These are phyloP conservation scores for Rubia occidens DNA, from an alignment of 305 asterid species.

Conservation along the genomic window DNA sequence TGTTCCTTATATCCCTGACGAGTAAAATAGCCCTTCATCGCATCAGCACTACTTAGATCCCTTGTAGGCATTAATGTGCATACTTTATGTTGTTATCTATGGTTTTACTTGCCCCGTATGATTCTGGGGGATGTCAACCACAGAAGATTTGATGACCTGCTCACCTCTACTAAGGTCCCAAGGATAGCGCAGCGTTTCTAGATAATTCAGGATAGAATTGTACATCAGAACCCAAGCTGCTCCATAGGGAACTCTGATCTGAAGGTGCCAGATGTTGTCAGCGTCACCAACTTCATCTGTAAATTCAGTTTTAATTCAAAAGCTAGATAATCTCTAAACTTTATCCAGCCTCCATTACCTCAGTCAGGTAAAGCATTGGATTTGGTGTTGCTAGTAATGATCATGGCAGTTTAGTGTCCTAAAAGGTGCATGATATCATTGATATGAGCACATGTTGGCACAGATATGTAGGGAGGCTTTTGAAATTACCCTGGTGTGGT, in stretches of 20 bases:
- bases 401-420: background rate
- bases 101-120: background rate
- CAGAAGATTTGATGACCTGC: background rate
- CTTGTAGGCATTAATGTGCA: background rate
- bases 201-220: background rate
- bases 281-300: background rate
- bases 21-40: slow-evolving; percentile 18
- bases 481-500: too few relatives aligned
- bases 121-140: background rate
- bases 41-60: background rate
- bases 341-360: background rate
- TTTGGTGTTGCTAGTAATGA: background rate
- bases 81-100: background rate
- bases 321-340: background rate
- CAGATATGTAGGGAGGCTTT: background rate
- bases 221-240: background rate
- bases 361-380: background rate
- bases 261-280: background rate
- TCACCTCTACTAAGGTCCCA: background rate
- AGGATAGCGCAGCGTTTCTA: background rate
- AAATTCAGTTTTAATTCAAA: background rate
- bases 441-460: background rate
- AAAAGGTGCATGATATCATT: background rate
- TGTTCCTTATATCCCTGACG: slow-evolving; percentile 34
- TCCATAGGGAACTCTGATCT: background rate